Conservation (phyloP, 2,329 filamentous ascomycete genomes). For the Nemania abortiva region DNA sequence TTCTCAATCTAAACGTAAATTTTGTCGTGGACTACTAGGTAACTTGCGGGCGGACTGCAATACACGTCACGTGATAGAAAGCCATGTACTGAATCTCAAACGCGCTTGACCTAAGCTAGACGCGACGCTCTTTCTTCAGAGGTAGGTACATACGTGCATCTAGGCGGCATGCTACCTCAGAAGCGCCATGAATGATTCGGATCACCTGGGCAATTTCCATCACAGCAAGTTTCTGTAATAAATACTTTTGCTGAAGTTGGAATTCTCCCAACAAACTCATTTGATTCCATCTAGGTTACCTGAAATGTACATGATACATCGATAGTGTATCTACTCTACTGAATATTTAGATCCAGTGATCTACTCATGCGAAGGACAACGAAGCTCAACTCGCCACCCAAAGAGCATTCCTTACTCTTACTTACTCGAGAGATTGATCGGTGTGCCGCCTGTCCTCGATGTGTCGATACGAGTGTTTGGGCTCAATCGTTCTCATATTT, state of each 20-base stretch:
- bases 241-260: too few species aligned
- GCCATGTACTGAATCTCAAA: not conserved
- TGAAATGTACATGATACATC: not conserved
- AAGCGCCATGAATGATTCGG: too few species aligned
- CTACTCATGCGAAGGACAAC: not conserved
- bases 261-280: too few species aligned
- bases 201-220: too few species aligned
- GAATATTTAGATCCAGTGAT: not conserved
- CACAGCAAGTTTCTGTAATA: too few species aligned
- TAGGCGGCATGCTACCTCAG: not conserved
- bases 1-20: too few species aligned
- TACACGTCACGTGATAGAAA: not conserved
- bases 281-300: too few species aligned
- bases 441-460: conserved; percentile 51
- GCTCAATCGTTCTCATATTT: conserved; percentile 61
- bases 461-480: conserved; percentile 68
- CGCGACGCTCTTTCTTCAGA: not conserved
- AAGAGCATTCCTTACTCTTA: not conserved
- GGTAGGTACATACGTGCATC: not conserved
- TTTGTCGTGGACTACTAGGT: too few species aligned
- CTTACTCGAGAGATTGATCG: not conserved
- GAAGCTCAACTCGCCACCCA: not conserved
- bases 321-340: not conserved
- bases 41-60: too few species aligned
- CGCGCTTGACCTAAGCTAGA: conserved; percentile 7